Conservation (phyloP, 208 protist genomes). For the Leishmania guyanensis region DNA sequence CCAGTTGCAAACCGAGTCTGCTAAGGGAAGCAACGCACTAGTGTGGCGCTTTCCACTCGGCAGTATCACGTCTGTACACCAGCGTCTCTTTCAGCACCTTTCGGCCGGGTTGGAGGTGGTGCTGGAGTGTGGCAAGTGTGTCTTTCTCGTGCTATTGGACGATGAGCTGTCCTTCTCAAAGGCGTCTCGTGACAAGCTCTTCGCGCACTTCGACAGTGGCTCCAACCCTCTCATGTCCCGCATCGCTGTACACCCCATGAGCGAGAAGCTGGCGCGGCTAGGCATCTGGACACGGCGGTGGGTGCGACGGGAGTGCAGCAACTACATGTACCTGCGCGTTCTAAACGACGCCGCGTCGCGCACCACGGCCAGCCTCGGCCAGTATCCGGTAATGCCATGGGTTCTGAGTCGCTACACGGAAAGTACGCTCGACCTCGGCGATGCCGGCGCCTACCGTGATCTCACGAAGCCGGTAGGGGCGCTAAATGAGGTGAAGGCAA, state of each 20-base stretch:
- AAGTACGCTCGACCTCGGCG: slow-evolving; percentile 65
- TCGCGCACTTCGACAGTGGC: slow-evolving; percentile 27
- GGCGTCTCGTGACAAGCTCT: slow-evolving; percentile 39
- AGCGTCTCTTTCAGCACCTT: slow-evolving; percentile 76
- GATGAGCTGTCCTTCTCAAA: slow-evolving; percentile 71
- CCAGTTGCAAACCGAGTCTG: slow-evolving; percentile 55
- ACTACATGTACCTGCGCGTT: slow-evolving; percentile 89
- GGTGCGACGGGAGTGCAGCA: slow-evolving; percentile 84
- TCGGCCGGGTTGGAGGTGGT: slow-evolving; percentile 64
- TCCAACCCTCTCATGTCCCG: slow-evolving; percentile 35
- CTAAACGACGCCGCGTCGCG: slow-evolving; percentile 92
- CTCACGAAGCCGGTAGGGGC: slow-evolving; percentile 96
- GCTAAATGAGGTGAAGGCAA: slow-evolving; percentile 65
- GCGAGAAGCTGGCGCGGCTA: slow-evolving; percentile 42
- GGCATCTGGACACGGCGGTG: slow-evolving; percentile 58
- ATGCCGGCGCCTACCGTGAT: slow-evolving; percentile 85
- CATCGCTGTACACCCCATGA: slow-evolving; percentile 40
- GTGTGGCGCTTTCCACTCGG: slow-evolving; percentile 65
- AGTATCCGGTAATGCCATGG: slow-evolving; percentile 97
- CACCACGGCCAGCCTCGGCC: slow-evolving; percentile 88
- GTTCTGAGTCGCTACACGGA: slow-evolving; percentile 84
- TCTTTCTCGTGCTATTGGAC: slow-evolving; percentile 68
- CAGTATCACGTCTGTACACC: slow-evolving; percentile 44
- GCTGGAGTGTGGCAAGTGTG: slow-evolving; percentile 55
- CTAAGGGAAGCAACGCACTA: slow-evolving; percentile 38